These are phyloP conservation scores for Diplocarpon mali DNA, from an alignment of 2,329 filamentous ascomycete species.

Conservation along the genomic window DNA sequence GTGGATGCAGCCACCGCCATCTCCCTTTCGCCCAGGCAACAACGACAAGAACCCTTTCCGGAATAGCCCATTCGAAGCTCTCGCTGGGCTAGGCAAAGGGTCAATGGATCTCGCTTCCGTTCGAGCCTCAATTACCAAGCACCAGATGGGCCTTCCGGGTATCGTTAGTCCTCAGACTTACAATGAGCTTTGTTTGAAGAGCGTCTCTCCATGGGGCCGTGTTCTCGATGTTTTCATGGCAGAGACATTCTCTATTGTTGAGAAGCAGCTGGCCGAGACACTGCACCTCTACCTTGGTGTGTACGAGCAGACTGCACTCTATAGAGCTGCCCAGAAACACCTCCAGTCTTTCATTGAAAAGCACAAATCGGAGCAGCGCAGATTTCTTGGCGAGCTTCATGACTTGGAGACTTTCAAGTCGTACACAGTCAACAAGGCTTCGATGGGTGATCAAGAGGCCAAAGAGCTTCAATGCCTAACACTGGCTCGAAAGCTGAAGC, in stretches of 20 bases:
- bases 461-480: conserved; percentile 28
- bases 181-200: neutral
- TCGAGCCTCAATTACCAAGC: neutral
- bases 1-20: neutral
- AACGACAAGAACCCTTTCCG: neutral
- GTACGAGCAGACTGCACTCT: conserved; percentile 9
- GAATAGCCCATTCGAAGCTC: neutral
- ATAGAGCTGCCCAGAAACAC: neutral
- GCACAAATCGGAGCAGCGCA: neutral
- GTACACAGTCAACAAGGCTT: conserved; percentile 6
- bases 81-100: neutral
- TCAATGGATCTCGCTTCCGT: conserved; percentile 2
- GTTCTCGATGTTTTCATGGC: conserved; percentile 8
- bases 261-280: neutral
- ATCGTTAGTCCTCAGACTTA: conserved; percentile 1
- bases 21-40: neutral
- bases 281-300: conserved; percentile 1
- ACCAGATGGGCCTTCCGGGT: conserved; percentile 2
- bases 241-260: neutral
- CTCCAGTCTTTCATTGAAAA: conserved; percentile 3
- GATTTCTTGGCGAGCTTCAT: conserved; percentile 1
- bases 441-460: neutral
- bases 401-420: conserved; percentile 1
- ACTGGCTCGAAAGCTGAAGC: conserved; percentile 6
- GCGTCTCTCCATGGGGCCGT: conserved; percentile 5